A percentile compares a stretch with the other conserved stretches of the same genome.
These are phyloP conservation scores for Fusarium torreyae DNA, from an alignment of 2,329 filamentous ascomycete genomes.

Conservation along the genomic window DNA sequence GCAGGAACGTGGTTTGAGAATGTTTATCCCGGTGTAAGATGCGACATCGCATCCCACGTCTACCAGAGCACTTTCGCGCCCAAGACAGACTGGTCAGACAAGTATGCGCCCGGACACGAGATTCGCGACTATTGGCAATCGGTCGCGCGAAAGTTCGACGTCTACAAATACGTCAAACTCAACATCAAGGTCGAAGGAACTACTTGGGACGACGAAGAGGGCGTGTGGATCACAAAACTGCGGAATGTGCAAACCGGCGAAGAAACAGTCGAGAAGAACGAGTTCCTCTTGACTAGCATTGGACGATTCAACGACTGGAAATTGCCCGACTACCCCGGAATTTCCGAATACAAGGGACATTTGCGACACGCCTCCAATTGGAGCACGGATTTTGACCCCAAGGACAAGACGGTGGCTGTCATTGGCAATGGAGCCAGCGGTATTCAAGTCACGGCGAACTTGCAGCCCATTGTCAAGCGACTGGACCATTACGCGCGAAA, in stretches of 20 bases:
- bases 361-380: conserved; percentile 75
- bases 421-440: conserved; percentile 76
- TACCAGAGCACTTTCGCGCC: conserved; percentile 79
- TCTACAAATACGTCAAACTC: conserved; percentile 72
- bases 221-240: conserved; percentile 69
- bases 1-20: conserved; percentile 71
- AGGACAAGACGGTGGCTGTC: conserved; percentile 67
- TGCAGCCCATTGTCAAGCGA: conserved; percentile 64
- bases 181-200: conserved; percentile 69
- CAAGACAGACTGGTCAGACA: conserved; percentile 78
- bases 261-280: conserved; percentile 63
- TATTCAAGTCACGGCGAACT: conserved; percentile 69
- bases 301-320: conserved; percentile 78
- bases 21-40: conserved; percentile 75
- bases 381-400: conserved; percentile 66
- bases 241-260: conserved; percentile 58
- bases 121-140: conserved; percentile 77
- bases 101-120: conserved; percentile 77
- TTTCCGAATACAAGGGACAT: conserved; percentile 67
- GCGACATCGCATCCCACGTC: conserved; percentile 78
- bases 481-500: conserved; percentile 77
- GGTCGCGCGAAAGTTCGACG: conserved; percentile 74
- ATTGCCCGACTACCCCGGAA: conserved; percentile 72
- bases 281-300: conserved; percentile 75
- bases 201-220: conserved; percentile 68